Conservation (phyloP, 441 rosid genomes). For the Manihot esculenta region DNA sequence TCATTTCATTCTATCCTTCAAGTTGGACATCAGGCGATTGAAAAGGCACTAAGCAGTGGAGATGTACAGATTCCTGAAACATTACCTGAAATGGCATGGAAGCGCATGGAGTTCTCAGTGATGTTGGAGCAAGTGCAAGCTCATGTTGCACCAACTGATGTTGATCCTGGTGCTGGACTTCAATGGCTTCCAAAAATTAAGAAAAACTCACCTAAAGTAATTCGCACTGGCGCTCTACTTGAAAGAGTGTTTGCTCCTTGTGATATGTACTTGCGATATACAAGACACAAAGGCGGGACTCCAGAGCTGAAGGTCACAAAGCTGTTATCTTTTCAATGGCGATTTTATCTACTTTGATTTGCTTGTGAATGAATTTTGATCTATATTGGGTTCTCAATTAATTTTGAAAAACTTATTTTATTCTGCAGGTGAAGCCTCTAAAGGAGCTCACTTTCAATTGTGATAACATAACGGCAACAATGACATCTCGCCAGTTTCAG, state of each 20-base stretch:
- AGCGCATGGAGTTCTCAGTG: constrained; percentile 86
- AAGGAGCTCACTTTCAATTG: constrained; percentile 95
- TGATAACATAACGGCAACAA: constrained; percentile 80
- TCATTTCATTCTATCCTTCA: constrained; percentile 89
- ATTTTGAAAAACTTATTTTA: constrained; percentile 23
- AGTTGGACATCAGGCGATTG: constrained; percentile 76
- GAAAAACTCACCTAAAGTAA: constrained; percentile 80
- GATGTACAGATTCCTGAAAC: constrained; percentile 58
- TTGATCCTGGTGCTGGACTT: constrained; percentile 97
- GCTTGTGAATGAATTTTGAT: constrained; percentile 9
- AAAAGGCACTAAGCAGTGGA: constrained; percentile 65
- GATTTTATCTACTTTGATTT: constrained; percentile 14
- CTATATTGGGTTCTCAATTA: constrained; percentile 12
- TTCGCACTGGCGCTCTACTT: constrained; percentile 96
- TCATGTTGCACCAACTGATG: constrained; percentile 99
- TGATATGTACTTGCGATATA: constrained; percentile 93
- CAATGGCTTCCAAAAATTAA: constrained; percentile 98
- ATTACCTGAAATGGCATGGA: constrained; percentile 91
- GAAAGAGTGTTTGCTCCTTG: constrained; percentile 99
- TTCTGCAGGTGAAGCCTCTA: constrained; percentile 86
- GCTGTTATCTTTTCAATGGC: constrained; percentile 19
- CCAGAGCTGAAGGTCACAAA: constrained; percentile 81
- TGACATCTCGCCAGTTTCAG: constrained; percentile 99
- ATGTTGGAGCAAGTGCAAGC: constrained; percentile 99
- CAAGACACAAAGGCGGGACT: constrained; percentile 95